Conservation (phyloP, 257 asterid genomes). For the Ehretia macrophylla region DNA sequence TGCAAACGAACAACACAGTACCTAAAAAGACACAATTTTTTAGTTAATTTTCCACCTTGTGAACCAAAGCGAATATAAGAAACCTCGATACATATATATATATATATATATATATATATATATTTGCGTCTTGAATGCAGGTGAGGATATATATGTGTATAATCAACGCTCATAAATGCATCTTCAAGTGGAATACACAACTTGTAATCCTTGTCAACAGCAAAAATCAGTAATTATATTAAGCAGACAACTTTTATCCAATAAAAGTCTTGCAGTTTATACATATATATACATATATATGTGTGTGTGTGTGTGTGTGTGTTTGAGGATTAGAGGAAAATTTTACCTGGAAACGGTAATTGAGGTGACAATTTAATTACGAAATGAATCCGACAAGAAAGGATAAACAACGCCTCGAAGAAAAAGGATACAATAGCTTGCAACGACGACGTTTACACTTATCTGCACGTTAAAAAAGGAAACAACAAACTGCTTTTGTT, state of each 20-base stretch:
- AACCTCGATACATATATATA: no score
- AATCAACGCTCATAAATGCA: no score
- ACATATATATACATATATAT: no score
- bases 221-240: background rate
- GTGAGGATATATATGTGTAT: no score
- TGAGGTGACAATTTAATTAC: no score
- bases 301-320: no score
- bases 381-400: background rate
- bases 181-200: background rate
- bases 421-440: background rate
- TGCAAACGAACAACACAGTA: background rate
- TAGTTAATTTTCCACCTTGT: background rate
- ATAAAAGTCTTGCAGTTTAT: background rate
- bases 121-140: background rate
- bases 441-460: background rate
- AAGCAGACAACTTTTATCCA: background rate
- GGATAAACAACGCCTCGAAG: background rate
- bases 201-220: background rate
- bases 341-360: background rate
- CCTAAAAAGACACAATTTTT: background rate
- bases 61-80: no score
- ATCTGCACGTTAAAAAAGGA: no score
- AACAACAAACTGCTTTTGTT: no score
- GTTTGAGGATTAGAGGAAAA: background rate
- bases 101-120: no score